phyloP scores from a whole-genome alignment of 2,329 filamentous ascomycete genomes.

The Phialemoniopsis sp. region DNA sequence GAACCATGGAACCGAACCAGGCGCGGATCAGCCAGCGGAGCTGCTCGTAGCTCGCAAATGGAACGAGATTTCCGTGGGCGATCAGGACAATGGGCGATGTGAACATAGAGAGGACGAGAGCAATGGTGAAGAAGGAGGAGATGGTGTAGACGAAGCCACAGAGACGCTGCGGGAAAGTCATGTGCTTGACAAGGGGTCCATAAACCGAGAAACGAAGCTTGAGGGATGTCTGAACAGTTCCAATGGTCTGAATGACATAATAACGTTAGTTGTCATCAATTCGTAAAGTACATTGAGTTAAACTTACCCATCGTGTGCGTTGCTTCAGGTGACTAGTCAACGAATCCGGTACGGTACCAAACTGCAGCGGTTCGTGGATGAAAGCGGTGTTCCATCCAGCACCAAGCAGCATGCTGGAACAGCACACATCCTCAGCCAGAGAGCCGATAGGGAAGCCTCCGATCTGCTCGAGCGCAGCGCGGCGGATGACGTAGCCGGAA shows the following conservation, averaged over 20 bases:
- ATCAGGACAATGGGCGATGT: constrained; percentile 55
- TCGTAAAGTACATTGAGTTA: too few species aligned
- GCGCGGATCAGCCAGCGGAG: constrained; percentile 54
- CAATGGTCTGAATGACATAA: constrained; percentile 22
- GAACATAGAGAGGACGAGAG: constrained; percentile 32
- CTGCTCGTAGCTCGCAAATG: constrained; percentile 46
- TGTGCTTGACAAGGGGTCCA: constrained; percentile 43
- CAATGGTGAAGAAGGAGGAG: constrained; percentile 50
- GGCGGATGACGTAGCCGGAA: constrained; percentile 56
- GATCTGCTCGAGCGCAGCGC: constrained; percentile 53
- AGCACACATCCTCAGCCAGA: constrained; percentile 56
- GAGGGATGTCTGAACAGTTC: constrained; percentile 52
- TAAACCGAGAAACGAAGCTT: constrained; percentile 56
- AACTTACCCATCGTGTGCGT: constrained; percentile 41
- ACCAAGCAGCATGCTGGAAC: constrained; percentile 52
- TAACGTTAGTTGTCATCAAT: too few species aligned
- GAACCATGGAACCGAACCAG: constrained; percentile 45
- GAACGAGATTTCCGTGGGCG: constrained; percentile 52
- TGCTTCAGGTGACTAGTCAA: constrained; percentile 51
- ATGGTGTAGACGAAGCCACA: constrained; percentile 53
- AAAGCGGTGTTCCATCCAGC: constrained; percentile 59
- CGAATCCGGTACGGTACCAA: constrained; percentile 53
- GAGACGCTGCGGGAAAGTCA: constrained; percentile 52
- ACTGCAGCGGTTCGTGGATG: constrained; percentile 55
- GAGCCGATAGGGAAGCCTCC: constrained; percentile 59